Conservation (phyloP, 495 filamentous ascomycete genomes). For the Melanomma pulvis-pyrius region DNA sequence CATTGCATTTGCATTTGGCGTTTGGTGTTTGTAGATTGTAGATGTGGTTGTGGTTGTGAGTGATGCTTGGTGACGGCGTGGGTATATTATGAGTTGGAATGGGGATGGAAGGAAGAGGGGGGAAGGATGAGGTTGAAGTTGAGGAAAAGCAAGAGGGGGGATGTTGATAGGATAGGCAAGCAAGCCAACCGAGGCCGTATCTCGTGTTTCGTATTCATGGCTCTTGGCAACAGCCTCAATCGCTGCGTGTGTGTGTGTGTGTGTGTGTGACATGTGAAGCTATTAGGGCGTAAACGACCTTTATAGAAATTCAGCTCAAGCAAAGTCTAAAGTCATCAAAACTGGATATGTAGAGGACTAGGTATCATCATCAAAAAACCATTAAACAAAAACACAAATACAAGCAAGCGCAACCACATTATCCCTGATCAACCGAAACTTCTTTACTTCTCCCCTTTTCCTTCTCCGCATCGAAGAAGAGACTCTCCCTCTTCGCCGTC, state of each 20-base stretch:
- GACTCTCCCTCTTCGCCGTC: slow-evolving; percentile 13
- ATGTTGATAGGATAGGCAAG: background rate
- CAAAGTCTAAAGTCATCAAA: background rate
- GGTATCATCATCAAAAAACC: background rate
- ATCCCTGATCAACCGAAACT: background rate
- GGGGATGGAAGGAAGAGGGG: background rate
- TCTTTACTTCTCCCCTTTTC: slow-evolving; percentile 3
- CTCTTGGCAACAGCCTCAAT: background rate
- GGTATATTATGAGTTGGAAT: background rate
- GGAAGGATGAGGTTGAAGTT: background rate
- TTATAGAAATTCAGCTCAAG: too few species aligned
- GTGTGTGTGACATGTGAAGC: too few species aligned
- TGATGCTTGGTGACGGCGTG: too few species aligned
- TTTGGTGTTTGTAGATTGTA: too few species aligned
- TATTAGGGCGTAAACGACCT: too few species aligned
- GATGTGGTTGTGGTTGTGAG: too few species aligned
- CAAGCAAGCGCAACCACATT: background rate
- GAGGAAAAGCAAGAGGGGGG: background rate
- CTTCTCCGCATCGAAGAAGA: slow-evolving; percentile 33
- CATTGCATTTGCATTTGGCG: background rate
- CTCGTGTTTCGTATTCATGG: background rate
- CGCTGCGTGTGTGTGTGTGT: too few species aligned
- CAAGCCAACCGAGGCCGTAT: background rate
- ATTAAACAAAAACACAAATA: background rate
- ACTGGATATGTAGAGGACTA: background rate